phyloP scores from a whole-genome alignment of 2,329 filamentous ascomycete species.

The Cladobotryum mycophilum region DNA sequence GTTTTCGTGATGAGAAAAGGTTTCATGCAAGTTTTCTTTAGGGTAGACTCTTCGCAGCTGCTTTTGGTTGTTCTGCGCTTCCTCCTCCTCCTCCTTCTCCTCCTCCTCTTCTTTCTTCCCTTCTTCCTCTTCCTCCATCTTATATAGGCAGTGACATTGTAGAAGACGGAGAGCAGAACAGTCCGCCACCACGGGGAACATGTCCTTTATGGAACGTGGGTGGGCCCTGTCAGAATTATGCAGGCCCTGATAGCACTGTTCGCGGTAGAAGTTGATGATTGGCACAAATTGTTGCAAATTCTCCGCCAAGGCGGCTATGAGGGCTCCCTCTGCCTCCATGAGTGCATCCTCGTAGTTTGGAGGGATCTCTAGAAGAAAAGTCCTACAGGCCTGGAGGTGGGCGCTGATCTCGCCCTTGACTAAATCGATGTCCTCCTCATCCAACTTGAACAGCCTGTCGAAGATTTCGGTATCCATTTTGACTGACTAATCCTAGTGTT shows the following conservation, averaged over 20 bases:
- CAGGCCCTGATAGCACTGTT: background rate
- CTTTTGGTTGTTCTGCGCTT: background rate
- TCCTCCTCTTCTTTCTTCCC: background rate
- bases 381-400: background rate
- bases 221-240: background rate
- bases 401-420: background rate
- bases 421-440: background rate
- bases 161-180: background rate
- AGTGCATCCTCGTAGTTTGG: background rate
- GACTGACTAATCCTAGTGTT: too few relatives aligned
- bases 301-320: background rate
- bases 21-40: background rate
- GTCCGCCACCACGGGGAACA: too few relatives aligned
- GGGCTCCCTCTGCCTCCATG: background rate
- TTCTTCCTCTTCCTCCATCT: background rate
- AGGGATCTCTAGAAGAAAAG: background rate
- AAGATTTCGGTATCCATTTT: background rate
- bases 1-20: background rate
- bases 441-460: background rate
- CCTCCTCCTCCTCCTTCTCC: background rate
- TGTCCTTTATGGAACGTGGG: too few relatives aligned
- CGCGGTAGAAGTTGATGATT: background rate
- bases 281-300: background rate
- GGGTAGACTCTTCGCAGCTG: background rate
- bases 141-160: background rate